Percentiles rank a stretch among this genome's conserved stretches.
Conservation (phyloP, 192 early-diverging fungal genomes). For the Backusella sp. region DNA sequence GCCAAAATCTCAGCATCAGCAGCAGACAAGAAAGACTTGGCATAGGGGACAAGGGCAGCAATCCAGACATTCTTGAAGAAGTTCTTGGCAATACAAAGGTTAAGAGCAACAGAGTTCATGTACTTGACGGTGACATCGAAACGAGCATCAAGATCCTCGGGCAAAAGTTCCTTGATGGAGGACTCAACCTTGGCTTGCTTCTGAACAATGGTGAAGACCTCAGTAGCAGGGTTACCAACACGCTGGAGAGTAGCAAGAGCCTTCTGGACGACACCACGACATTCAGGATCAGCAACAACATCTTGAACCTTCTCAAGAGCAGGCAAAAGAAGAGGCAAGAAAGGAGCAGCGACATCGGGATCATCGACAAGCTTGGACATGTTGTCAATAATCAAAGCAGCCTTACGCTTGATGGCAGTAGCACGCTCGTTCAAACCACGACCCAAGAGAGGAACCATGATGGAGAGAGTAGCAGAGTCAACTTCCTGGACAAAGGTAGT, state of each 20-base stretch:
- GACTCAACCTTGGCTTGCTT: constrained; percentile 44
- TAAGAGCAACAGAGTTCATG: constrained; percentile 55
- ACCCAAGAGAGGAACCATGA: constrained; percentile 74
- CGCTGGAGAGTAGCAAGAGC: constrained; percentile 67
- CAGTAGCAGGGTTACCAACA: constrained; percentile 58
- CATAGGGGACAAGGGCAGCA: constrained; percentile 56
- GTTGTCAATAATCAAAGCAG: constrained; percentile 85
- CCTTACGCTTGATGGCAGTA: constrained; percentile 70
- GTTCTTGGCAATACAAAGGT: constrained; percentile 60
- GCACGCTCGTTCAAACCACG: constrained; percentile 72
- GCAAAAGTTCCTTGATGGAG: constrained; percentile 52
- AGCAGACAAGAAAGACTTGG: constrained; percentile 52
- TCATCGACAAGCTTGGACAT: constrained; percentile 89
- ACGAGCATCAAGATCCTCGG: constrained; percentile 48
- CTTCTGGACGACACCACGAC: constrained; percentile 66
- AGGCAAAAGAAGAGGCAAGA: constrained; percentile 77
- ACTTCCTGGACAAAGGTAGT: constrained; percentile 81
- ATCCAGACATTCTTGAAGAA: constrained; percentile 70
- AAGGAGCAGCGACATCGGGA: constrained; percentile 75
- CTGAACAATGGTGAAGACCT: constrained; percentile 53
- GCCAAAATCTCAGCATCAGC: constrained; percentile 50
- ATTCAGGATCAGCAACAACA: constrained; percentile 74
- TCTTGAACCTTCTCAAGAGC: constrained; percentile 77
- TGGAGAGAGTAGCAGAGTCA: constrained; percentile 72
- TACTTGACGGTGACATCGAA: constrained; percentile 52